Conservation (phyloP, 805 yeast genomes). For the Suhomyces pyralidae region DNA sequence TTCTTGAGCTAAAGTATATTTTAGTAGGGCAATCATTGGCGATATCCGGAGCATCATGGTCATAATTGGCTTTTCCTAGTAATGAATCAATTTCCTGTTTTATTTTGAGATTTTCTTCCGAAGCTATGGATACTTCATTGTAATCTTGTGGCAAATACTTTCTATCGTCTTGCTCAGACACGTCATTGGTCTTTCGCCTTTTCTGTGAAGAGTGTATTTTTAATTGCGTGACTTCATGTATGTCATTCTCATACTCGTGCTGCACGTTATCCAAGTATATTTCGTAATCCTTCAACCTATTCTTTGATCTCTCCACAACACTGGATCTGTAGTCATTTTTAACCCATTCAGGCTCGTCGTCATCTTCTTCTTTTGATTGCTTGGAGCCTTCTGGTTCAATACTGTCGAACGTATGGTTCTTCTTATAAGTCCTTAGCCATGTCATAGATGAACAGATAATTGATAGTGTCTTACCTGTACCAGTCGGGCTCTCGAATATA, state of each 20-base stretch:
- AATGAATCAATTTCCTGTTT: slow-evolving; percentile 48
- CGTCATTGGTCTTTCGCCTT: slow-evolving; percentile 6
- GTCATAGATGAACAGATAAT: slow-evolving; percentile 80
- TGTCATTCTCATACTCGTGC: slow-evolving; percentile 16
- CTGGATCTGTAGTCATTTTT: slow-evolving; percentile 34
- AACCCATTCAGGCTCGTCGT: slow-evolving; percentile 73
- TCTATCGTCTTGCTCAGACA: slow-evolving; percentile 6
- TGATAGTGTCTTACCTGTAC: slow-evolving; percentile 89
- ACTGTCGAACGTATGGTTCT: slow-evolving; percentile 10
- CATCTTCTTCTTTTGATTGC: slow-evolving; percentile 25
- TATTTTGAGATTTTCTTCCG: slow-evolving; percentile 29
- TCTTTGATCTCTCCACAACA: slow-evolving; percentile 25
- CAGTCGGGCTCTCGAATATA: slow-evolving; percentile 90
- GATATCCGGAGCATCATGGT: slow-evolving; percentile 10
- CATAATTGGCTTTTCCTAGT: slow-evolving; percentile 36
- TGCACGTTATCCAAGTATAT: slow-evolving; percentile 34
- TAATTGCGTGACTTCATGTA: slow-evolving; percentile 12
- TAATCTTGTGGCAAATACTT: slow-evolving; percentile 35
- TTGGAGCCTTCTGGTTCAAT: background rate
- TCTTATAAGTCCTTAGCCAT: slow-evolving; percentile 65
- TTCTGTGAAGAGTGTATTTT: slow-evolving; percentile 5
- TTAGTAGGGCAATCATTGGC: slow-evolving; percentile 33
- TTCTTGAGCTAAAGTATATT: slow-evolving; percentile 75
- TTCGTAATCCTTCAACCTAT: slow-evolving; percentile 39
- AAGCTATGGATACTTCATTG: slow-evolving; percentile 19